Conservation (phyloP, 441 rosid species). For the Adansonia rubrostipa region DNA sequence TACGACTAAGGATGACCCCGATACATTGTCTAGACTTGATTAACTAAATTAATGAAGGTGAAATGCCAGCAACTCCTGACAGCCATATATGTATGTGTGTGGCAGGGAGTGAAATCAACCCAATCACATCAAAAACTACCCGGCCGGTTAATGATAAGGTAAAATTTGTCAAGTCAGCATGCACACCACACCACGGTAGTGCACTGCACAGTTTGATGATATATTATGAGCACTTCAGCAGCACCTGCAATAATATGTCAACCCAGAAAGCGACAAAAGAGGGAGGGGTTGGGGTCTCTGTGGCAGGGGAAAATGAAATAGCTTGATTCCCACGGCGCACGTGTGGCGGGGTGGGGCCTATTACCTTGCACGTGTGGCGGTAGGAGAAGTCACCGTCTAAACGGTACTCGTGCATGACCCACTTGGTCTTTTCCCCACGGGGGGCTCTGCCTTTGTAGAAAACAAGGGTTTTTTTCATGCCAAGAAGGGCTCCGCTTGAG, state of each 20-base stretch:
- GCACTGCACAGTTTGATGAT: not conserved
- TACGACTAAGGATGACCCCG: no score
- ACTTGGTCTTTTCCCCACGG: conserved; percentile 92
- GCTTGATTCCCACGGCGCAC: conserved; percentile 40
- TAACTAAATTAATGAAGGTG: not conserved
- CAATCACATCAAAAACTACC: conserved; percentile 55
- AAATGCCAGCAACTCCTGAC: conserved; percentile 33
- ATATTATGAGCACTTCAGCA: not conserved
- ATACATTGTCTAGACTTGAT: no score
- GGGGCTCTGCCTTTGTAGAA: conserved; percentile 97
- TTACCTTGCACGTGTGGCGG: conserved; percentile 89
- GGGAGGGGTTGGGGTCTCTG: not conserved
- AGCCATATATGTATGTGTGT: conserved; percentile 7
- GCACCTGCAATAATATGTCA: conserved; percentile 43
- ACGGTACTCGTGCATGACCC: conserved; percentile 99
- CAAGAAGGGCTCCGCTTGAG: conserved; percentile 58
- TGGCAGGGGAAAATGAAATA: not conserved
- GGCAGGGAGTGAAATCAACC: conserved; percentile 40
- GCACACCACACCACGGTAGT: not conserved
- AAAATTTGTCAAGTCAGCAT: conserved; percentile 32
- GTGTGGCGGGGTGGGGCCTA: conserved; percentile 23
- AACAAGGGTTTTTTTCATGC: conserved; percentile 95
- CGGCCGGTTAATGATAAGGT: conserved; percentile 24
- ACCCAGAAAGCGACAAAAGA: conserved; percentile 55
- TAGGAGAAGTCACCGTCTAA: conserved; percentile 80